Percentiles rank a stretch among this genome's conserved stretches.
phyloP scores from a whole-genome alignment of 2,329 filamentous ascomycete genomes.

The Penicillium oxalicum region DNA sequence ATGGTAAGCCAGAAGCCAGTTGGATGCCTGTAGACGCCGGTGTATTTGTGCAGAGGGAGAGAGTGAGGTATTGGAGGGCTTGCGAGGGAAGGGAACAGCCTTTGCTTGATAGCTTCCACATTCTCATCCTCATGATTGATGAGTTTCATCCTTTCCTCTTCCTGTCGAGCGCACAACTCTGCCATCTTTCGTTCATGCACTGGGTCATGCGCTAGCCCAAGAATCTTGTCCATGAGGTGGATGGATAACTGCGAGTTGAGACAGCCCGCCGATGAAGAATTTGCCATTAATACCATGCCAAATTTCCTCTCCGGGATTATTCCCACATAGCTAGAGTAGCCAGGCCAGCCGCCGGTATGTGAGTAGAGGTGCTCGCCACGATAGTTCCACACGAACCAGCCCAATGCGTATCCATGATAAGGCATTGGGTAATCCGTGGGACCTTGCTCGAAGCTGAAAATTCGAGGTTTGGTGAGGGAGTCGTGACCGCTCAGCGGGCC shows the following conservation, averaged over 20 bases:
- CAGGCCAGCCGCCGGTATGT: slow-evolving; percentile 20
- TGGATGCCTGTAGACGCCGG: slow-evolving; percentile 14
- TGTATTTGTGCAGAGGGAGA: slow-evolving; percentile 12
- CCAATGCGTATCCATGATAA: slow-evolving; percentile 18
- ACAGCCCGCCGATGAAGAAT: slow-evolving; percentile 5
- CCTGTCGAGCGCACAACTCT: slow-evolving; percentile 3
- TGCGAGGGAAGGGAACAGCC: slow-evolving; percentile 11
- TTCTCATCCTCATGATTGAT: background rate
- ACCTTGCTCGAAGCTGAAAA: slow-evolving; percentile 3
- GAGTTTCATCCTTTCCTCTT: background rate
- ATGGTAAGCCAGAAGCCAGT: slow-evolving; percentile 7
- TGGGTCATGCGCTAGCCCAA: slow-evolving; percentile 6
- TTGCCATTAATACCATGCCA: slow-evolving; percentile 23
- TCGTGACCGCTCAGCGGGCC: slow-evolving; percentile 16
- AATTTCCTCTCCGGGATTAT: slow-evolving; percentile 19
- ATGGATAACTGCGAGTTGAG: slow-evolving; percentile 2
- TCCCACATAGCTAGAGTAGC: slow-evolving; percentile 19
- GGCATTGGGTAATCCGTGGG: slow-evolving; percentile 10
- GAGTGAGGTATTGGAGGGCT: slow-evolving; percentile 6
- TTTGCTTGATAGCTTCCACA: slow-evolving; percentile 1
- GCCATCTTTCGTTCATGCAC: slow-evolving; percentile 3
- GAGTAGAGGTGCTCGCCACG: slow-evolving; percentile 16
- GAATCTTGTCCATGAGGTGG: slow-evolving; percentile 10
- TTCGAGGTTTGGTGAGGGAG: slow-evolving; percentile 11
- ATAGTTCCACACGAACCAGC: slow-evolving; percentile 21